phyloP scores from a whole-genome alignment of 192 early-diverging fungal species.

The Gonapodya prolifera region DNA sequence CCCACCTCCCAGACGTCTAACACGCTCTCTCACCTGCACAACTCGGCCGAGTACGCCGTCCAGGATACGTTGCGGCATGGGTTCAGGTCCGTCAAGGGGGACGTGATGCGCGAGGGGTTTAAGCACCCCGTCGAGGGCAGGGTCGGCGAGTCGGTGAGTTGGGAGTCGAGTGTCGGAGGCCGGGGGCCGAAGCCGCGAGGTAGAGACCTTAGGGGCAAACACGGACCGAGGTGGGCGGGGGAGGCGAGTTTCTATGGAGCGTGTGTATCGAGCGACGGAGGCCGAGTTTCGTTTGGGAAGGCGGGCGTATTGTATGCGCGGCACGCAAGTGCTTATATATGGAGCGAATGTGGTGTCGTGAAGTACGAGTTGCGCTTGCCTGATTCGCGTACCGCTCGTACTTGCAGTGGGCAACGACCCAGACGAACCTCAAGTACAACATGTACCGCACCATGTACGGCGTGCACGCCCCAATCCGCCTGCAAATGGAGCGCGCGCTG shows the following conservation, averaged over 20 bases:
- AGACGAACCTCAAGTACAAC: conserved; percentile 62
- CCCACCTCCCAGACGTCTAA: no score
- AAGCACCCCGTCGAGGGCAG: no score
- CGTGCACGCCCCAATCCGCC: conserved; percentile 76
- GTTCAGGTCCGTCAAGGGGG: conserved; percentile 40
- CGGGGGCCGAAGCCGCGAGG: not conserved
- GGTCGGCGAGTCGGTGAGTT: conserved; percentile 66
- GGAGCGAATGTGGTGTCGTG: not conserved
- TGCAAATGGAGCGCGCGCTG: conserved; percentile 79
- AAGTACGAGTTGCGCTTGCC: not conserved
- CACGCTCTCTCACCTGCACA: not conserved
- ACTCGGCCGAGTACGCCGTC: conserved; percentile 51
- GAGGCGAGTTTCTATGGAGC: not conserved
- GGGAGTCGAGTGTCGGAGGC: conserved; percentile 48
- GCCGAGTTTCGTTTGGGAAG: no score
- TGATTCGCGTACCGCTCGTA: no score
- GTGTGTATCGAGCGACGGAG: no score
- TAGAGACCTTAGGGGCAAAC: not conserved
- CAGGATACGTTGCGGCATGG: conserved; percentile 78
- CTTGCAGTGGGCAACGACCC: conserved; percentile 79
- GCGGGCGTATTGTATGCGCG: no score
- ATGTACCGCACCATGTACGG: conserved; percentile 74
- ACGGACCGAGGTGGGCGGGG: not conserved
- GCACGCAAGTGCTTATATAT: not conserved
- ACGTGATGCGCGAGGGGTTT: no score